A percentile compares a stretch with the other conserved stretches of the same genome.
These are phyloP conservation scores for Zymoseptoria crescenta DNA, from an alignment of 2,329 filamentous ascomycete species.

Conservation along the genomic window DNA sequence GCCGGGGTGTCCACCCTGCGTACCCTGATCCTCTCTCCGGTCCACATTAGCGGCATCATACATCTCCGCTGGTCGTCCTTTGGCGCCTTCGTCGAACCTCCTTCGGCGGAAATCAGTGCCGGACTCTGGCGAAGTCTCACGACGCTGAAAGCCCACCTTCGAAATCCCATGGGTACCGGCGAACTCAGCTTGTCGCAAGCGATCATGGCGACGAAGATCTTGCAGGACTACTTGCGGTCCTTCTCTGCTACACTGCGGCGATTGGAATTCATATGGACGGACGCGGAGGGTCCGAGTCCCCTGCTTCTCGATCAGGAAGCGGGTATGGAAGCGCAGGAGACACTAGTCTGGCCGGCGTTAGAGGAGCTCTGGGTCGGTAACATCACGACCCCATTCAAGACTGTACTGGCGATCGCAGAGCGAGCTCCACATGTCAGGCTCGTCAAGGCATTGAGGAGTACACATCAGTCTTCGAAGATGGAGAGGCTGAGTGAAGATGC, in stretches of 20 bases:
- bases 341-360: conserved; percentile 17
- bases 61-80: conserved; percentile 28
- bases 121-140: conserved; percentile 22
- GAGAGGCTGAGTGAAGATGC: conserved; percentile 1
- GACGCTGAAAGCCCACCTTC: conserved; percentile 23
- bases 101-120: neutral
- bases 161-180: conserved; percentile 15
- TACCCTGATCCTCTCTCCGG: conserved; percentile 18
- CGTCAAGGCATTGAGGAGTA: conserved; percentile 13
- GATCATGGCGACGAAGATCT: conserved; percentile 23
- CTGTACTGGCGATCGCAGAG: conserved; percentile 2
- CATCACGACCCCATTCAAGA: conserved; percentile 11
- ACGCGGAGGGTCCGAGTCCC: conserved; percentile 24
- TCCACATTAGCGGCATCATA: conserved; percentile 27
- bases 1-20: conserved; percentile 13
- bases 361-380: conserved; percentile 22
- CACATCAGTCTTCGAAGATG: neutral
- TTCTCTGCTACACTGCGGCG: conserved; percentile 22
- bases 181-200: conserved; percentile 18
- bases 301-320: conserved; percentile 19
- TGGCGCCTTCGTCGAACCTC: conserved; percentile 13
- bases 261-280: conserved; percentile 28
- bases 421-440: conserved; percentile 6
- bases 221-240: conserved; percentile 26
- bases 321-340: conserved; percentile 8